Conservation (phyloP, 768 basidiomycete genomes). For the Boletus fagicola region DNA sequence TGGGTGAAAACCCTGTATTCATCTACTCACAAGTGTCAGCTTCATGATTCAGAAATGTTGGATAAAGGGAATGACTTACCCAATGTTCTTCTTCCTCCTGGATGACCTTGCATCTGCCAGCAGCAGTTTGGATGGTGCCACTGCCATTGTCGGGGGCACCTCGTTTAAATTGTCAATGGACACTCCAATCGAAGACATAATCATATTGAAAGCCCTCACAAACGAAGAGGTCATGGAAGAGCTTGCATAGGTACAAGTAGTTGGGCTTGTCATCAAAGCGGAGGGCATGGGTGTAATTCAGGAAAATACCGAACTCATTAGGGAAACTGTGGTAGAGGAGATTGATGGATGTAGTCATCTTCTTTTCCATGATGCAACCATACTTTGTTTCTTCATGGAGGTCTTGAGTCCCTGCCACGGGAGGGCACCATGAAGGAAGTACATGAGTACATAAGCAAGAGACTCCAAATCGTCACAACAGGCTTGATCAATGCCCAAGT, state of each 20-base stretch:
- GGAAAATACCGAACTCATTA: constrained; percentile 98
- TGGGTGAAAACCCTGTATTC: too few species aligned
- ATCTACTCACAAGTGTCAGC: constrained; percentile 20
- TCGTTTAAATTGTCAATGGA: too few species aligned
- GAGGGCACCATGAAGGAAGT: constrained; percentile 96
- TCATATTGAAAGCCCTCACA: constrained; percentile 99
- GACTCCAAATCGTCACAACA: constrained; percentile 98
- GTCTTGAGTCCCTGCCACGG: constrained; percentile 99
- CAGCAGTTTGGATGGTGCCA: constrained; percentile 57
- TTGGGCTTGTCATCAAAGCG: constrained; percentile 99
- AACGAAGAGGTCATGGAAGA: constrained; percentile 97
- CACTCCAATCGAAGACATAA: constrained; percentile 99
- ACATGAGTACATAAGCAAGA: constrained; percentile 98
- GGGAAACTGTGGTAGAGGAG: constrained; percentile 99
- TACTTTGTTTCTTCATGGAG: constrained; percentile 99
- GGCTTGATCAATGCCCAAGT: constrained; percentile 96
- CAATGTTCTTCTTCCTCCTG: constrained; percentile 85
- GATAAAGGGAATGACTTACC: constrained; percentile 29
- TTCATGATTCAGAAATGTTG: constrained; percentile 1
- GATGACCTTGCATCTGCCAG: constrained; percentile 73
- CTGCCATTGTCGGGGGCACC: constrained; percentile 64
- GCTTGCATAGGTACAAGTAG: constrained; percentile 98
- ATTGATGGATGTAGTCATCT: constrained; percentile 99
- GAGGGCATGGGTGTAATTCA: constrained; percentile 98
- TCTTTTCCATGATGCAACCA: constrained; percentile 99